Percentiles rank a stretch among this genome's conserved stretches.
Evolutionary conservation across 371 early-diverging fungal genomes (phyloP).

Genomic region (Mucor irregularis): DNA sequence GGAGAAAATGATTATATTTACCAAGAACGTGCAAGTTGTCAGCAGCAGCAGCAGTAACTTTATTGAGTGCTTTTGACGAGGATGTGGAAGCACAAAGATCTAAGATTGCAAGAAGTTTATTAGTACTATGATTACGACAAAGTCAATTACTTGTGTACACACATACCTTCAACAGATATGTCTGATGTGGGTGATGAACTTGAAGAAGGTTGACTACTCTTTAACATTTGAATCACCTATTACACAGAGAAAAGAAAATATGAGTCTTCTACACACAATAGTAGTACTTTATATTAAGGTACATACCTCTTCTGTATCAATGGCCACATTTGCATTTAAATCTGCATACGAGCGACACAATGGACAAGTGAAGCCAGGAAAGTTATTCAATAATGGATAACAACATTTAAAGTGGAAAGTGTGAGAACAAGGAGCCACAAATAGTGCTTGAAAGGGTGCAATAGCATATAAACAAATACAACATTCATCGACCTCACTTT

Average conservation of each 20-base stretch:
- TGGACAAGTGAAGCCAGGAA: constrained; percentile 84
- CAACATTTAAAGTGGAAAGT: constrained; percentile 93
- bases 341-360: constrained; percentile 90
- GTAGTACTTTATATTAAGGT: not conserved
- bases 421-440: constrained; percentile 91
- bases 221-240: constrained; percentile 9
- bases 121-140: not conserved
- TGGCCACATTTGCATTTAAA: constrained; percentile 69
- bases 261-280: not conserved
- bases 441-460: constrained; percentile 86
- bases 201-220: not conserved
- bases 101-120: too few relatives aligned
- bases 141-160: too few relatives aligned
- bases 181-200: not conserved
- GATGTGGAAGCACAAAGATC: too few relatives aligned
- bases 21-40: too few relatives aligned
- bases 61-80: too few relatives aligned
- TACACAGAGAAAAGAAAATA: not conserved
- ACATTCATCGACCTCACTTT: constrained; percentile 64
- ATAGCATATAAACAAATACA: constrained; percentile 92
- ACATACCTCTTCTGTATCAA: constrained; percentile 60
- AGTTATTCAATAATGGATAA: constrained; percentile 53
- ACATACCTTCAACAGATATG: not conserved
- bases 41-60: too few relatives aligned
- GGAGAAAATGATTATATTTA: too few relatives aligned